Evolutionary conservation across 345 rosid genomes (phyloP).

Genomic region (Melastoma malabathricum): DNA sequence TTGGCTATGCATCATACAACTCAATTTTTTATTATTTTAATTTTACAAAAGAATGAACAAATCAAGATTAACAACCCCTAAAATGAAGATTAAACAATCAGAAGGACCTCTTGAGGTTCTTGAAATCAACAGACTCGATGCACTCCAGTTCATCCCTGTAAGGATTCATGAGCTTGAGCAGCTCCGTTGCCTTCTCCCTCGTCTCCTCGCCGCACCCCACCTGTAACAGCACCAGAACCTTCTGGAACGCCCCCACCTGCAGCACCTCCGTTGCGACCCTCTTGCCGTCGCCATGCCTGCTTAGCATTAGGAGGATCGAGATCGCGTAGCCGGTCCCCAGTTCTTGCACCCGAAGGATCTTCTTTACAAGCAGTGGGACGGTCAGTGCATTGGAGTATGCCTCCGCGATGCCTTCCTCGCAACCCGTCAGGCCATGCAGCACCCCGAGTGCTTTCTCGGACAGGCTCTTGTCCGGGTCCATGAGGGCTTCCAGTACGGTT

Average conservation of each 20-base stretch:
- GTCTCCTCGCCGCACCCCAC: conserved; percentile 34
- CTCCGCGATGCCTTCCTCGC: conserved; percentile 21
- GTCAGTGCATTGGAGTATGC: conserved; percentile 25
- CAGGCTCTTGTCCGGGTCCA: conserved; percentile 20
- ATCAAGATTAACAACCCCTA: neutral
- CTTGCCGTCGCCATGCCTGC: conserved; percentile 10
- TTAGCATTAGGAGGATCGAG: conserved; percentile 30
- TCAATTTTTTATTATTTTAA: no score
- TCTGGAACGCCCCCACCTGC: conserved; percentile 48
- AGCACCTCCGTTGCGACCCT: conserved; percentile 23
- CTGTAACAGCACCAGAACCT: conserved; percentile 40
- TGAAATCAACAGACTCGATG: conserved; percentile 47
- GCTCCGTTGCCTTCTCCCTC: conserved; percentile 44
- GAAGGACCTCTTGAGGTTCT: conserved; percentile 44
- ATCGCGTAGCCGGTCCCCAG: conserved; percentile 29
- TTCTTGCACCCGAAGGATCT: conserved; percentile 23
- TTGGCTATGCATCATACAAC: no score
- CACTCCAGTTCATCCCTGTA: conserved; percentile 40
- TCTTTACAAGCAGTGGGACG: conserved; percentile 35
- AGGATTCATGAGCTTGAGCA: conserved; percentile 48
- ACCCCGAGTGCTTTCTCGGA: conserved; percentile 25
- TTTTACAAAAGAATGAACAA: neutral
- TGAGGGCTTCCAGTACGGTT: conserved; percentile 12
- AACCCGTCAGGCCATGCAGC: conserved; percentile 20
- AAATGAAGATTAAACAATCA: conserved; percentile 8